These are phyloP conservation scores for Colletotrichum sp. DNA, from an alignment of 2,329 filamentous ascomycete species.

Conservation along the genomic window DNA sequence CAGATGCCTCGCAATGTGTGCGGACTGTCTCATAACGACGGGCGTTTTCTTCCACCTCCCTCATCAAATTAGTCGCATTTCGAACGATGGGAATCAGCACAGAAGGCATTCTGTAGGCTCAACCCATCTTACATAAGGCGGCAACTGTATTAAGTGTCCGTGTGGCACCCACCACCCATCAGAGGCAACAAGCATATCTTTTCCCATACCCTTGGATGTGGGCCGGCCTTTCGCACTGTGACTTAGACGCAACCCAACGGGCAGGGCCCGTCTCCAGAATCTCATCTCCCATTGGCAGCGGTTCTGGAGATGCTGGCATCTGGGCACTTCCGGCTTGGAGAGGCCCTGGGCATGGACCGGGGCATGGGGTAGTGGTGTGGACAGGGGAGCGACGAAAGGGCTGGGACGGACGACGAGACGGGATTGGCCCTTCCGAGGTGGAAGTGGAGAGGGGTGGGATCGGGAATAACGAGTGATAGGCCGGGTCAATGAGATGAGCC, in stretches of 20 bases:
- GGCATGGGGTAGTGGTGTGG: neutral
- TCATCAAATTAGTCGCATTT: neutral
- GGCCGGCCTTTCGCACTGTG: constrained; percentile 6
- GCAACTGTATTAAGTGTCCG: neutral
- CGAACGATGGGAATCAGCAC: neutral
- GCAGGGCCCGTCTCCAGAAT: neutral
- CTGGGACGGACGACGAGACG: neutral
- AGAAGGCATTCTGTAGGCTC: neutral
- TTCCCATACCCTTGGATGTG: neutral
- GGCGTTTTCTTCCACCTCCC: neutral
- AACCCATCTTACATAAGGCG: neutral
- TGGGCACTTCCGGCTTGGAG: neutral
- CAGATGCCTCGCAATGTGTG: neutral
- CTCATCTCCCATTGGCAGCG: neutral
- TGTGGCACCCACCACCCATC: neutral
- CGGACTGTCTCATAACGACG: constrained; percentile 15
- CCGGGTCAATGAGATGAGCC: neutral
- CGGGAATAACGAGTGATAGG: constrained; percentile 2
- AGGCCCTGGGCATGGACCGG: constrained; percentile 8
- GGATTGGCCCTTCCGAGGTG: neutral
- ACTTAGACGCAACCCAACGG: constrained; percentile 1
- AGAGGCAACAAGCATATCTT: constrained; percentile 1
- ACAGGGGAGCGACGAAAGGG: neutral
- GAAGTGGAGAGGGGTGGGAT: neutral
- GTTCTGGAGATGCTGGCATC: constrained; percentile 3